Percentiles rank a stretch among this genome's conserved stretches.
Evolutionary conservation across 2,329 filamentous ascomycete genomes (phyloP).

Genomic region (Paramyrothecium roridum): DNA sequence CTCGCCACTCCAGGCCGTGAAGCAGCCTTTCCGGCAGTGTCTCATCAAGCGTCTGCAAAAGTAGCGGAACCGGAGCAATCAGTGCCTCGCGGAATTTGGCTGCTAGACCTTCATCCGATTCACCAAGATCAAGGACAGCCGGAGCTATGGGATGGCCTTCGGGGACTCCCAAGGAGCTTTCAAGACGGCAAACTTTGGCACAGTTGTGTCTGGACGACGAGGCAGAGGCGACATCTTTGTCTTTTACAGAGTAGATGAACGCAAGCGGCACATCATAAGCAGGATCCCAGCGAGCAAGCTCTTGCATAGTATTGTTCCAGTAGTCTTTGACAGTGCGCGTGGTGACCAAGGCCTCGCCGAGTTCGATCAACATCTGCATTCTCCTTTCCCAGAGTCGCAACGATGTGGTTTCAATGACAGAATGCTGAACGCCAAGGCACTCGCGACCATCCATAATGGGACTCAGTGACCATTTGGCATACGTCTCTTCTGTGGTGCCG

Average conservation of each 20-base stretch:
- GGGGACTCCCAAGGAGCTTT: slow-evolving; percentile 44
- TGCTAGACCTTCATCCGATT: slow-evolving; percentile 33
- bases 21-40: slow-evolving; percentile 57
- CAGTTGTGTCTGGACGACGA: slow-evolving; percentile 22
- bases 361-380: slow-evolving; percentile 45
- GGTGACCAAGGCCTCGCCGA: slow-evolving; percentile 42
- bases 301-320: slow-evolving; percentile 42
- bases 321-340: slow-evolving; percentile 43
- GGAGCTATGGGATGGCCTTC: slow-evolving; percentile 39
- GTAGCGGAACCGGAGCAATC: slow-evolving; percentile 30
- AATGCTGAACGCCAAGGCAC: slow-evolving; percentile 44
- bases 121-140: slow-evolving; percentile 28
- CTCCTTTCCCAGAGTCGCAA: slow-evolving; percentile 45
- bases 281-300: slow-evolving; percentile 39
- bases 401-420: slow-evolving; percentile 43
- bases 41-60: slow-evolving; percentile 41
- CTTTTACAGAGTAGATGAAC: slow-evolving; percentile 47
- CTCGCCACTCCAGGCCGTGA: slow-evolving; percentile 57
- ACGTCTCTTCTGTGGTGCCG: slow-evolving; percentile 41
- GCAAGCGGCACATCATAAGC: slow-evolving; percentile 48
- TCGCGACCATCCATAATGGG: slow-evolving; percentile 40
- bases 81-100: slow-evolving; percentile 36
- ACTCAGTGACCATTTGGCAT: slow-evolving; percentile 45
- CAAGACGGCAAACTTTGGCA: slow-evolving; percentile 35
- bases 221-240: slow-evolving; percentile 27